phyloP scores from a whole-genome alignment of 1,284 basidiomycete species.

The Sutorius eximius region DNA sequence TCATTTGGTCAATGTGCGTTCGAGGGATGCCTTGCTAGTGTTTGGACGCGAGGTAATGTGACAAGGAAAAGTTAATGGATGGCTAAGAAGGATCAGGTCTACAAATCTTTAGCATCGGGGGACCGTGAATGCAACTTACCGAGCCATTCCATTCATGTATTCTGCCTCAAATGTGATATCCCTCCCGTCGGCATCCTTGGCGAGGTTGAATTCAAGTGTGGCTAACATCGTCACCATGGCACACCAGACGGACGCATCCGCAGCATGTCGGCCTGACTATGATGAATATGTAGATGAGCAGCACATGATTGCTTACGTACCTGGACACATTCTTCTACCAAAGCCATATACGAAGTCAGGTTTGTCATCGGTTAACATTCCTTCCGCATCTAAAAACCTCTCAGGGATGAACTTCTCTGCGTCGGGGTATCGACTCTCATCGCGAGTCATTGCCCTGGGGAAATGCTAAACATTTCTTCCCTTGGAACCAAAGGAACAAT shows the following conservation, averaged over 20 bases:
- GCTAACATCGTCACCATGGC: constrained; percentile 27
- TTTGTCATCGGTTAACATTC: constrained; percentile 18
- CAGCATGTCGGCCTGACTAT: constrained; percentile 18
- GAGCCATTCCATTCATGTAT: constrained; percentile 9
- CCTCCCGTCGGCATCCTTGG: constrained; percentile 17
- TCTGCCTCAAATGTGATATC: constrained; percentile 18
- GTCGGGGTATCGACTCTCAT: constrained; percentile 24
- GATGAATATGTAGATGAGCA: not conserved
- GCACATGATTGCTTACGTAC: constrained; percentile 6
- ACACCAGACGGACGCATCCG: constrained; percentile 20
- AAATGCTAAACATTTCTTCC: not conserved
- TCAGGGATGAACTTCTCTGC: constrained; percentile 25
- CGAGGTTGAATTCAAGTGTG: constrained; percentile 22
- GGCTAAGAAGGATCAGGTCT: constrained; percentile 6
- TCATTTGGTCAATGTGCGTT: constrained; percentile 4
- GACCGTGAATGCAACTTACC: constrained; percentile 8
- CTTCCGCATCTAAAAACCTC: constrained; percentile 23
- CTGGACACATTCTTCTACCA: constrained; percentile 26
- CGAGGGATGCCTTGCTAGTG: constrained; percentile 9
- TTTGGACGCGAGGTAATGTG: constrained; percentile 11
- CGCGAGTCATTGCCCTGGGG: constrained; percentile 27
- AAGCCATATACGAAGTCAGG: constrained; percentile 26
- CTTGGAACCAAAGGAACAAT: not conserved
- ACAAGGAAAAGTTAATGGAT: constrained; percentile 18
- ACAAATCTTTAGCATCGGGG: not conserved